Base-by-base conservation (phyloP, 2,329 filamentous ascomycete species). In the Apiospora saccharicola region DNA sequence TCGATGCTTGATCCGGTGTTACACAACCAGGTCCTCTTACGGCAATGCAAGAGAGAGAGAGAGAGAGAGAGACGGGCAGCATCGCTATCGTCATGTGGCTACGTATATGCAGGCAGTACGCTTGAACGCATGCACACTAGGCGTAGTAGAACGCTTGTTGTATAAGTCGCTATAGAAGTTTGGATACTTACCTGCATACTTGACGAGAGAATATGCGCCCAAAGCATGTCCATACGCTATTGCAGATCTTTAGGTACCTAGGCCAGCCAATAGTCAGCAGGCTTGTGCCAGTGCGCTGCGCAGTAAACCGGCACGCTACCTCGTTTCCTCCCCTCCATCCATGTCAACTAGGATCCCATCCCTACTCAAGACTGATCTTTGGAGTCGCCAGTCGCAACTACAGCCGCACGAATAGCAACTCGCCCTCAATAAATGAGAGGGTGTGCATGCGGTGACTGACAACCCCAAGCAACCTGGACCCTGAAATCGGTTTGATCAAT, bases 391-490 rank as follows among this genome's bases (percentile, higher is more conserved):
- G 67, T 68, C 30, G 26, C 44, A 49, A 22, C 24, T n/a, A 49
- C 67, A 69, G 67, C 67, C 67, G 67, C 67, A 49, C 67, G 67
- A 69, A 69, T 69, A 37, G 44, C 44, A 69, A n/a, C 43, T 34
- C 67, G 22, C 44, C 34, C 37, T 49, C 37, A 41, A 22, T 12
- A 64, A 64, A 64, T 22, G 34, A 64, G 57, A 64, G 34, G 57
- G 57, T 64, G 57, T 64, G 57, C 57, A 24, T 34, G 57, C 30
- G n/a, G 34, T 30, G 34, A n/a, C 67, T 19, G 34, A n/a, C 67
- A 49, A 49, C 44, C 67, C 44, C 44, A 49, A 49, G 30, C 44
- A 47, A 41, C 47, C 67, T 69, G 67, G 67, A 69, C 67, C 67
- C 67, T 69, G 67, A 69, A 69, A 34, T 69, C 44, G 37, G 41